Evolutionary conservation across 176 grass and related monocot species (phyloP), one percentile per base, ranked within the genome.

Genomic region (Musa schizocarpa): DNA sequence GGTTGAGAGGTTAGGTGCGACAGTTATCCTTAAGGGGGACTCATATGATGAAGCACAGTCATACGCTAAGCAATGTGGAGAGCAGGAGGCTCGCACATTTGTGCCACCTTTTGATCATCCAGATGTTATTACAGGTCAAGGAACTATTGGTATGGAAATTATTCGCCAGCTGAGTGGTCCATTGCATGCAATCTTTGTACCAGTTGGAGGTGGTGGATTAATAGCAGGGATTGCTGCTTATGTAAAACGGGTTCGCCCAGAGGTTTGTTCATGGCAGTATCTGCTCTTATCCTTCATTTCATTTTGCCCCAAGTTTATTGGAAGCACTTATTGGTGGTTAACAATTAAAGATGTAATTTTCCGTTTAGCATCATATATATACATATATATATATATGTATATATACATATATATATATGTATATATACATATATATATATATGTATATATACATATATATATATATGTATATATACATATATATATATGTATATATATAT

Each of bases 91-190:
- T 13, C 88, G 86, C 25, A 92, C 96, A 74, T 99, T 99, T 54
- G 85, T 99, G 83, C 96, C 96, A 71, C 96, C 96, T n/a, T 99
- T 99, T 79, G 96, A 99, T 63, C 96, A 99, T 76, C 88, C 88
- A 1, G 96, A 99, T 82, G 81, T 99, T 54, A 99, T 99, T 43
- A 24, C 76, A 20, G 96, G 96, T 56, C 96, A 99, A 71, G 96
- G 96, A 84, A 99, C 96, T 50, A 71, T 99, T 9, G 96, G 96
- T 53, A 99, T 99, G 96, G 96, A 99, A 89, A 92, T 99, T 76
- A 87, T 92, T 87, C 79, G 88, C 16, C 96, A 99, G 65, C 50
- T 89, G 65, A 81, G 89, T 87, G 84, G 89, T 9, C 88, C 96
- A 63, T 14, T 92, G 16, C 91, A 99, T 82, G 96, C 96, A 63